Evolutionary conservation across 139 green algal genomes (phyloP).

Genomic region (Zygnema circumcarinatum): DNA sequence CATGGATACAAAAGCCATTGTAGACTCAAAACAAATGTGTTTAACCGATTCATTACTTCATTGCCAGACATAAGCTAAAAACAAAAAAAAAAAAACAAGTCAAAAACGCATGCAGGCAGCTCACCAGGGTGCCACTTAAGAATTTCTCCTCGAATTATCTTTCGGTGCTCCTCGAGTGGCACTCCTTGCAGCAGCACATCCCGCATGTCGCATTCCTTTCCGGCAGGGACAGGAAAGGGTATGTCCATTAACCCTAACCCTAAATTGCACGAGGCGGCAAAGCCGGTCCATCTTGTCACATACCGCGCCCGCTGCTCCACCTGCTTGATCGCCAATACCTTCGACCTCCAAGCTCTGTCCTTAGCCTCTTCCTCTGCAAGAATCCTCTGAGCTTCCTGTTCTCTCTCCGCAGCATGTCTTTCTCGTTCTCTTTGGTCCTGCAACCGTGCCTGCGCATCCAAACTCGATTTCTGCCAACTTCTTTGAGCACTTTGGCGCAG

Average conservation of each 20-base stretch:
- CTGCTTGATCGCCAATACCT: conserved; percentile 27
- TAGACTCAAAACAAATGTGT: too few relatives aligned
- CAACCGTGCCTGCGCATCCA: neutral
- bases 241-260: conserved; percentile 17
- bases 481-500: conserved; percentile 2
- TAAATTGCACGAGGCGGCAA: conserved; percentile 37
- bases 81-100: conserved; percentile 10
- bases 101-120: conserved; percentile 60
- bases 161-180: conserved; percentile 14
- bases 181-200: conserved; percentile 33
- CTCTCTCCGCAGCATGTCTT: conserved; percentile 2
- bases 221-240: conserved; percentile 63
- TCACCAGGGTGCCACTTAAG: conserved; percentile 61
- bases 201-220: conserved; percentile 36
- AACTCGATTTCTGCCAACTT: conserved; percentile 21
- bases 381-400: neutral
- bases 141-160: conserved; percentile 27
- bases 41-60: too few relatives aligned
- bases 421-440: neutral
- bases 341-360: conserved; percentile 21
- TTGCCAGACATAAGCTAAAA: too few relatives aligned
- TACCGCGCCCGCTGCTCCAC: conserved; percentile 12
- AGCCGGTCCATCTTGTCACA: conserved; percentile 15
- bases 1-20: too few relatives aligned
- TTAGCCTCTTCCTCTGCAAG: conserved; percentile 24